Evolutionary conservation across 2,329 filamentous ascomycete genomes (phyloP).

Genomic region (Westerdykella sp.): DNA sequence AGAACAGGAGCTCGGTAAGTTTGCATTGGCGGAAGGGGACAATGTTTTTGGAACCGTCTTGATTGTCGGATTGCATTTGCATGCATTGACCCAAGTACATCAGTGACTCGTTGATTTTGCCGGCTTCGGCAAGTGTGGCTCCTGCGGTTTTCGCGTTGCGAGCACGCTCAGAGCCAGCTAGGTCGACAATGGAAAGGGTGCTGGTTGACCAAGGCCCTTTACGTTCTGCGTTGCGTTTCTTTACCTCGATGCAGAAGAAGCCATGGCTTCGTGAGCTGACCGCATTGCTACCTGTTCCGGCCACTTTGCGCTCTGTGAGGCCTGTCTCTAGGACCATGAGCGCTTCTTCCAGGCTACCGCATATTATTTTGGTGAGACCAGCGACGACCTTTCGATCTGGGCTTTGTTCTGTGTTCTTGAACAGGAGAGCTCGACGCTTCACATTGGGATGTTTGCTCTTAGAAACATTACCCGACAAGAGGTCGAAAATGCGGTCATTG

Average conservation of each 20-base stretch:
- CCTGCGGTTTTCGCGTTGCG: constrained; percentile 91
- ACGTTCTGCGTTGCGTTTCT: constrained; percentile 61
- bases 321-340: constrained; percentile 86
- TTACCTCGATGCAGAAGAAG: constrained; percentile 93
- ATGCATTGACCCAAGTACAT: constrained; percentile 98
- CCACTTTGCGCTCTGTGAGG: constrained; percentile 76
- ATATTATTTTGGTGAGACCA: constrained; percentile 84
- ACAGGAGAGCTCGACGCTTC: constrained; percentile 74
- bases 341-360: constrained; percentile 73
- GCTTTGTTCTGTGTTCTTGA: constrained; percentile 84
- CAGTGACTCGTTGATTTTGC: constrained; percentile 96
- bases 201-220: constrained; percentile 66
- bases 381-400: constrained; percentile 92
- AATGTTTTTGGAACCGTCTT: constrained; percentile 59
- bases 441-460: constrained; percentile 47
- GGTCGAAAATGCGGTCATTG: constrained; percentile 95
- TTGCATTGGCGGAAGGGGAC: constrained; percentile 62
- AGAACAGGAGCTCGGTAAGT: constrained; percentile 48
- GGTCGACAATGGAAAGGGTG: constrained; percentile 79
- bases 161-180: constrained; percentile 90
- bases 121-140: constrained; percentile 85
- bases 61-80: constrained; percentile 83
- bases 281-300: constrained; percentile 88
- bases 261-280: constrained; percentile 89
- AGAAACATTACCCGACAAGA: constrained; percentile 61